Percentiles rank a stretch among this genome's conserved stretches.
phyloP scores from a whole-genome alignment of 2,329 filamentous ascomycete species.

The Monilinia polystroma region DNA sequence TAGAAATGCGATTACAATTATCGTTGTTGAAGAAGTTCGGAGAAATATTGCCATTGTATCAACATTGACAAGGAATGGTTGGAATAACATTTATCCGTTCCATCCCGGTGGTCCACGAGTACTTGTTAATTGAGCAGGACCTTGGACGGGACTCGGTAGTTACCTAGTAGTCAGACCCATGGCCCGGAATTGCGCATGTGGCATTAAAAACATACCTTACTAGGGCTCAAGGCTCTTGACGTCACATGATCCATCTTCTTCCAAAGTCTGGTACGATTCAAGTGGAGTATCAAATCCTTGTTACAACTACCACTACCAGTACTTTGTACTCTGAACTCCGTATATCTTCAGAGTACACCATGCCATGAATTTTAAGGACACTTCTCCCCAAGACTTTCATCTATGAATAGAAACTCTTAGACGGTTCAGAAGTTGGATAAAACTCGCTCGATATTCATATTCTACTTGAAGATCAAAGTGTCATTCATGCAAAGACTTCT shows the following conservation, averaged over 20 bases:
- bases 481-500: constrained; percentile 12
- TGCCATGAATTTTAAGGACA: neutral
- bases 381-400: neutral
- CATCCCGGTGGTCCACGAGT: neutral
- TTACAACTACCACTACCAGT: neutral
- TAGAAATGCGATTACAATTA: constrained; percentile 2
- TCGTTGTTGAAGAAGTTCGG: constrained; percentile 8
- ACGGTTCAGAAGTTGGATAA: neutral
- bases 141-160: no score
- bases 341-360: no score
- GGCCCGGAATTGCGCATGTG: no score
- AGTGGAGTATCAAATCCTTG: neutral
- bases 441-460: neutral
- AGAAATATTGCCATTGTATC: constrained; percentile 8
- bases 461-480: neutral
- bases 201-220: no score
- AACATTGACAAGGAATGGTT: neutral
- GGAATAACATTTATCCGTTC: constrained; percentile 2
- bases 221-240: neutral
- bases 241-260: constrained; percentile 11
- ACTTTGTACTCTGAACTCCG: no score
- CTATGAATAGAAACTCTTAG: constrained; percentile 12
- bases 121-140: no score
- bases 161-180: neutral
- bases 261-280: neutral